Evolutionary conservation across 202 grass and related monocot genomes (phyloP).

Genomic region (Eragrostis tef): DNA sequence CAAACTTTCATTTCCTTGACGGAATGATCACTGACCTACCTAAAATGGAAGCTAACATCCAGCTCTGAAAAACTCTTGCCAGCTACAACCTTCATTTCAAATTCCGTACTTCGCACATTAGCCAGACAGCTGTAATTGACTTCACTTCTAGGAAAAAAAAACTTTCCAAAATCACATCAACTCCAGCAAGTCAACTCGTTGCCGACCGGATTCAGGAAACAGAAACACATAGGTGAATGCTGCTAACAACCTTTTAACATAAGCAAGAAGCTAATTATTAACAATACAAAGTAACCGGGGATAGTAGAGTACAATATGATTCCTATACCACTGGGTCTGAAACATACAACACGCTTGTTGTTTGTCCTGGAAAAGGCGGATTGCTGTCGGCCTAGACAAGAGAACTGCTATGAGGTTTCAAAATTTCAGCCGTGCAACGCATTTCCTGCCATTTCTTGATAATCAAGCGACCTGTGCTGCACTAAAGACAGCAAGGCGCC

Average conservation of each 20-base stretch:
- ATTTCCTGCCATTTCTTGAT: not conserved
- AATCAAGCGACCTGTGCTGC: conserved; percentile 36
- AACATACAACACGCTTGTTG: conserved; percentile 3
- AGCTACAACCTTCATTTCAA: not conserved
- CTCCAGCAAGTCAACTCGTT: conserved; percentile 2
- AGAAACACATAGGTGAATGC: not conserved
- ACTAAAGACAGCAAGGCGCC: conserved; percentile 51
- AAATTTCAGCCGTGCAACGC: conserved; percentile 24
- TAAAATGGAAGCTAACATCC: not conserved
- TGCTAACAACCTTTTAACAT: not conserved
- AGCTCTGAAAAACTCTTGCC: not conserved
- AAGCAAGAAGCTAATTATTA: not conserved
- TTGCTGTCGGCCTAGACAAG: conserved; percentile 6
- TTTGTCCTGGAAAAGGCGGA: not conserved
- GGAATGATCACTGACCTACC: not conserved
- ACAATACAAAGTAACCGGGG: not conserved
- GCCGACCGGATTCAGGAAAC: not conserved
- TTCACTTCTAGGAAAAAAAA: not conserved
- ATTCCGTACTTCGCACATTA: not conserved
- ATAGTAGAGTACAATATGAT: not conserved
- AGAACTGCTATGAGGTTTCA: not conserved
- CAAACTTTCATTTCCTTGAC: not conserved
- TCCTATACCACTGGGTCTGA: not conserved
- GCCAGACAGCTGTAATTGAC: not conserved
- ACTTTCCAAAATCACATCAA: not conserved